Evolutionary conservation across 805 yeast species (phyloP), one percentile per base, ranked within the genome.

Genomic region (Isabelozyma heimii): DNA sequence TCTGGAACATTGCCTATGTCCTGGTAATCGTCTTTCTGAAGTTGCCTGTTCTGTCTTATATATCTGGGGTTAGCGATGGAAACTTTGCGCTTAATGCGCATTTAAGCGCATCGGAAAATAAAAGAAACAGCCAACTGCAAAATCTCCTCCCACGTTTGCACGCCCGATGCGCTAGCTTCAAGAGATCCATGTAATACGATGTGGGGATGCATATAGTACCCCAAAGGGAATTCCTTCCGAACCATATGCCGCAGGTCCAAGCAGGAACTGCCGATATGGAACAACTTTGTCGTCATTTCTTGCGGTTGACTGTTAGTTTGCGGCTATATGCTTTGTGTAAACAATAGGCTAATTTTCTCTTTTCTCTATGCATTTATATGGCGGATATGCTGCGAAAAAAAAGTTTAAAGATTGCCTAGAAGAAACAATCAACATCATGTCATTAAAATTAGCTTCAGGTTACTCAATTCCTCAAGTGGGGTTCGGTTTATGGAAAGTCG

Each of bases 401-500:
- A 30, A 20, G 24, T 20, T 20, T 20, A 20, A 20, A 20, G 24
- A 20, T 20, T 20, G 6, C 6, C 24, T 6, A 20, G 24, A 20
- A 20, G 6, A 5, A 30, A 10, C n/a, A 10, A 30, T 30, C 8
- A 30, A 5, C 24, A 30, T 3, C 8, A 30, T 30, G 35, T 30
- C 35, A 30, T 30, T 30, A 30, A 30, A 30, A 30, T 30, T 30
- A 30, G 35, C 35, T 30, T 30, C 35, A 5, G 35, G 35, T 30
- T 30, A 30, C 8, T 30, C 35, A 41, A 82, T 87, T 50, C 91
- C 91, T 37, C 75, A 72, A 14, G 69, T 87, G 30, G 91, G 88
- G 2, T 75, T 85, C 44, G 92, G 94, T 42, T 85, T 91, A 26
- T 86, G 88, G 86, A 70, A 69, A 60, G 43, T 84, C 35, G 63